phyloP scores from a whole-genome alignment of 2,329 filamentous ascomycete genomes.

The Graphilbum sp. region DNA sequence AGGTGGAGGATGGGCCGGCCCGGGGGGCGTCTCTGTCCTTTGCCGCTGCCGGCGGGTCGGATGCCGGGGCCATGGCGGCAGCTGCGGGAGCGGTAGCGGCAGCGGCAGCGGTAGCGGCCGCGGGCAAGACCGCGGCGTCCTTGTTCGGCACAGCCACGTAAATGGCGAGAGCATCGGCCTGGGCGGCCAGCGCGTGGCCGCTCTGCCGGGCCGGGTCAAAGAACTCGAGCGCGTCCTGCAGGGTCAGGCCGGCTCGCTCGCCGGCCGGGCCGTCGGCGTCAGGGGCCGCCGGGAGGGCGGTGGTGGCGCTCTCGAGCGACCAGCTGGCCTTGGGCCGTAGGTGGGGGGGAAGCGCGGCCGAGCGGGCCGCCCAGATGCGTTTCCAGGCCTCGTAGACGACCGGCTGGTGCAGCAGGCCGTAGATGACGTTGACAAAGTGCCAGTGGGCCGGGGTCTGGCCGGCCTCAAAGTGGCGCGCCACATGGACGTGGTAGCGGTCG shows the following conservation, averaged over 20 bases:
- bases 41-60: neutral
- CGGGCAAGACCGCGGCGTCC: neutral
- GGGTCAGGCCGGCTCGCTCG: constrained; percentile 2
- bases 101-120: neutral
- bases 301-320: constrained; percentile 32
- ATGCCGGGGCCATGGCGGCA: neutral
- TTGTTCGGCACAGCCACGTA: constrained; percentile 13
- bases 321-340: constrained; percentile 43
- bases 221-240: constrained; percentile 49
- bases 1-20: neutral
- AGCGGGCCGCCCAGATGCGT: constrained; percentile 29
- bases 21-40: neutral
- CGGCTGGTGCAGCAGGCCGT: constrained; percentile 50
- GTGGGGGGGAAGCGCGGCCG: constrained; percentile 25
- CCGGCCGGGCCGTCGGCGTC: constrained; percentile 46
- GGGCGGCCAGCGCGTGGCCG: constrained; percentile 37
- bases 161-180: constrained; percentile 38
- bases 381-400: constrained; percentile 47
- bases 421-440: constrained; percentile 53
- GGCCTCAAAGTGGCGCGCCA: constrained; percentile 49
- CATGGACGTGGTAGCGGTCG: constrained; percentile 52
- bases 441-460: constrained; percentile 47
- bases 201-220: constrained; percentile 42
- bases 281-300: constrained; percentile 33
- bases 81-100: neutral